Evolutionary conservation across 257 asterid species (phyloP).

Genomic region (Anisodus acutangulus): DNA sequence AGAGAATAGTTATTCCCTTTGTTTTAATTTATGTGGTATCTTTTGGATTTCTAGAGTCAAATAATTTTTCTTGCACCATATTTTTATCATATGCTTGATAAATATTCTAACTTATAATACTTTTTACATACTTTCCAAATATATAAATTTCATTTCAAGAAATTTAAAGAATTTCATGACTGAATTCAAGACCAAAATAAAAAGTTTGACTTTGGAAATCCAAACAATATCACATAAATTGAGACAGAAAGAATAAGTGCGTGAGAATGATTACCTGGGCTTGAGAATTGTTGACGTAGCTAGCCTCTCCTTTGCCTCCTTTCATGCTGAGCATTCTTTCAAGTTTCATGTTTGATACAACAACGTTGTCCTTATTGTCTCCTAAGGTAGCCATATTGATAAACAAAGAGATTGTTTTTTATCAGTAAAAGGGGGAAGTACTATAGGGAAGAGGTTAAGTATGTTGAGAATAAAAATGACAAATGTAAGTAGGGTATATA

Average conservation of each 20-base stretch:
- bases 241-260: too few relatives aligned
- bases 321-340: constrained; percentile 81
- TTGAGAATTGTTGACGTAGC: constrained; percentile 87
- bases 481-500: not conserved
- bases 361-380: constrained; percentile 48
- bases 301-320: constrained; percentile 94
- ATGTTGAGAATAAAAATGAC: constrained; percentile 6
- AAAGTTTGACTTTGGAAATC: not conserved
- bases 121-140: too few relatives aligned
- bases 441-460: not conserved
- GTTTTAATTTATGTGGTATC: too few relatives aligned
- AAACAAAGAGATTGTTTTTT: not conserved
- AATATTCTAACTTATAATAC: too few relatives aligned
- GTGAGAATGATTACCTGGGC: constrained; percentile 68
- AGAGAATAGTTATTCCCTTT: not conserved
- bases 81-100: too few relatives aligned
- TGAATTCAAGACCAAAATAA: not conserved
- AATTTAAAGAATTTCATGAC: too few relatives aligned
- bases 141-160: too few relatives aligned
- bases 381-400: constrained; percentile 55
- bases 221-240: not conserved
- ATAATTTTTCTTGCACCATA: too few relatives aligned
- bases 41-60: too few relatives aligned
- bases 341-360: constrained; percentile 65
- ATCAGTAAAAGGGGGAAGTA: not conserved